Evolutionary conservation across 2,329 filamentous ascomycete genomes (phyloP), one percentile per base, ranked within the genome.

Genomic region (Phaeophleospora eucalypticola): DNA sequence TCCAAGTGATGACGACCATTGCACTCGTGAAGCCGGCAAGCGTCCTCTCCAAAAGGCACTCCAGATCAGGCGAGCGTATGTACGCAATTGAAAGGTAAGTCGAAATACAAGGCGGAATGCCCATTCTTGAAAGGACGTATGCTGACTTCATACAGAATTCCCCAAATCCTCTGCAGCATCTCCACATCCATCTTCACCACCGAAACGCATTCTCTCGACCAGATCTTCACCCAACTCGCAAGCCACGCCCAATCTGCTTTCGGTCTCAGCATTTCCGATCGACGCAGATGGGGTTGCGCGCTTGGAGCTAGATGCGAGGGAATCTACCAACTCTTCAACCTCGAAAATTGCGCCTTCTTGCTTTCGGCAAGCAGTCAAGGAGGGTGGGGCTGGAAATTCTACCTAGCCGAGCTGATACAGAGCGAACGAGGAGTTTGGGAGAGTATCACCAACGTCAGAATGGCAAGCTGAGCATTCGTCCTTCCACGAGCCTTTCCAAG

Each of bases 311-410:
- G 20, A 14, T 36, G 32, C 34, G 41, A 43, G 32, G 41, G 18
- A 3, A 24, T 32, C 6, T n/a, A n/a, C n/a, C 16, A 10, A 12
- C 16, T 15, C n/a, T 10, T 43, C 15, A 14, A 16, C 14, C 7
- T 21, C 24, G 41, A 36, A 3, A 36, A 43, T 24, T 18, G 17
- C 4, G 10, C 15, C 10, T 43, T 43, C 33, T 43, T 36, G 10
- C 19, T 43, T 15, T 43, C 41, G 15, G 41, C 41, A 15, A 32
- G 24, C n/a, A 43, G 33, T 20, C 29, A 36, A 27, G 41, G 41
- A 16, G 41, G 41, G 18, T 43, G 41, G 41, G n/a, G 16, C n/a
- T 43, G 41, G 41, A 36, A 43, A 1, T 36, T 43, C 15, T 27
- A 43, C 16, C 10, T 43, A 16, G 41, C 20, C 16, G 18, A 43